Evolutionary conservation across 495 filamentous ascomycete species (phyloP).

Genomic region (Aspergillus indologenus): DNA sequence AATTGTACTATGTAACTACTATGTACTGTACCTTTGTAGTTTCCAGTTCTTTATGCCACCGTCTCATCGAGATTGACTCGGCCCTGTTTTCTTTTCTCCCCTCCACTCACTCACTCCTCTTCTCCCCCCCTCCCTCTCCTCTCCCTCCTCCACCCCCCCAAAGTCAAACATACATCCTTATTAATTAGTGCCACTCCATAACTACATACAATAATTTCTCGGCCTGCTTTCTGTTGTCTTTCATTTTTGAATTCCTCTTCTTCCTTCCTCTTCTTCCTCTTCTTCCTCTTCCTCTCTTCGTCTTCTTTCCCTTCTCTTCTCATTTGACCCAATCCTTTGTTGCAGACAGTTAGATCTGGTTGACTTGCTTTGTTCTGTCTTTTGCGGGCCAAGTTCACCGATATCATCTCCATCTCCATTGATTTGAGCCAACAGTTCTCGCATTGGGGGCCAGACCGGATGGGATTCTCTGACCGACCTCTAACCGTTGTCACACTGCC

Average conservation of each 20-base stretch:
- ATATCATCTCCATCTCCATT: background rate
- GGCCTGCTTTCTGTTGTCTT: background rate
- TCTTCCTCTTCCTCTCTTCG: constrained; percentile 1
- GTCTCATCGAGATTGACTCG: constrained; percentile 13
- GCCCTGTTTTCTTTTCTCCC: background rate
- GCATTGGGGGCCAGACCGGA: constrained; percentile 17
- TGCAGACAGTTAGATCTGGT: too few species aligned
- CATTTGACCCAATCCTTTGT: constrained; percentile 5
- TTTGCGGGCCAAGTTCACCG: too few species aligned
- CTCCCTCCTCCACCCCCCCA: too few species aligned
- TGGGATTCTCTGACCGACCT: constrained; percentile 23
- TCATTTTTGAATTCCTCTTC: constrained; percentile 1
- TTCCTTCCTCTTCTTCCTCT: constrained; percentile 2
- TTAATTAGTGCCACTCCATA: constrained; percentile 5
- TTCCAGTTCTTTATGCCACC: constrained; percentile 4
- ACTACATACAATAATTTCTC: constrained; percentile 10
- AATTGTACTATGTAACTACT: too few species aligned
- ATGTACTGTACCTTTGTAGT: too few species aligned
- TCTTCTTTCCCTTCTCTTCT: constrained; percentile 13
- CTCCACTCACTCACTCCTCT: background rate
- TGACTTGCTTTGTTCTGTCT: too few species aligned
- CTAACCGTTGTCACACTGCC: constrained; percentile 32
- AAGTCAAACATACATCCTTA: constrained; percentile 6
- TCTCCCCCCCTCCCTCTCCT: background rate
- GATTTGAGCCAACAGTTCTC: constrained; percentile 12